Base-by-base conservation (phyloP, 2,329 filamentous ascomycete genomes). In the Pyrenochaeta sp. region DNA sequence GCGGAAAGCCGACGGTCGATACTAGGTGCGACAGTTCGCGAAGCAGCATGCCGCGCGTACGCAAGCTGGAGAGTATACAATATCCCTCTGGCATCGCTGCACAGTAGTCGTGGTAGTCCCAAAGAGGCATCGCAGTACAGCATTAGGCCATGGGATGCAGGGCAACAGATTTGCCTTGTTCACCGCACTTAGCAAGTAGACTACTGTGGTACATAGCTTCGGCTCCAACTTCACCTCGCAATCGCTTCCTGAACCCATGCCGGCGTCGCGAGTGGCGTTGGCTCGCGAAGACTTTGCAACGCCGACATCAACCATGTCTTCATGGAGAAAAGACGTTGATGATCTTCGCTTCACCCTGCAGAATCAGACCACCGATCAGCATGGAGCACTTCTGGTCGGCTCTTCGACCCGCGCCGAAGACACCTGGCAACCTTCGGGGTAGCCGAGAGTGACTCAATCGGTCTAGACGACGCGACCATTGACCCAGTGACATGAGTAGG, bases 291-390 rank as follows among this genome's bases (percentile, higher is more conserved):
- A 54, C 50, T 54, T 56, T 44, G 27, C 54, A 57, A 59, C 22
- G 5, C 54, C 39, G 50, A 56, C 56, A 46, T 52, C 24, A 46
- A 28, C 42, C 45, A 27, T 49, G 15, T 47, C 59, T 47, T 19
- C 48, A 59, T 59, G 15, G 37, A 58, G 54, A 45, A 22, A 57
- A 28, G 12, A 28, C 45, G 30, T 51, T 51, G 65, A 52, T 59
- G 66, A 68, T 68, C 66, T 32, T 67, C 64, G 68, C 67, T 64
- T 67, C 62, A 52, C 46, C 48, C 47, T 52, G 50, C 15, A 36
- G 40, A 62, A 59, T 71, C 68, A 67, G 65, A 59, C 68, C 66
- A 71, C 53, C 62, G 66, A 70, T 70, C 68, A 63, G 62, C 67
- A 52, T 58, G 49, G 37, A 59, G 32, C 25, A 59, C 50, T 51